Evolutionary conservation across 495 filamentous ascomycete species (phyloP).

Genomic region (Aspergillus saccharolyticus): DNA sequence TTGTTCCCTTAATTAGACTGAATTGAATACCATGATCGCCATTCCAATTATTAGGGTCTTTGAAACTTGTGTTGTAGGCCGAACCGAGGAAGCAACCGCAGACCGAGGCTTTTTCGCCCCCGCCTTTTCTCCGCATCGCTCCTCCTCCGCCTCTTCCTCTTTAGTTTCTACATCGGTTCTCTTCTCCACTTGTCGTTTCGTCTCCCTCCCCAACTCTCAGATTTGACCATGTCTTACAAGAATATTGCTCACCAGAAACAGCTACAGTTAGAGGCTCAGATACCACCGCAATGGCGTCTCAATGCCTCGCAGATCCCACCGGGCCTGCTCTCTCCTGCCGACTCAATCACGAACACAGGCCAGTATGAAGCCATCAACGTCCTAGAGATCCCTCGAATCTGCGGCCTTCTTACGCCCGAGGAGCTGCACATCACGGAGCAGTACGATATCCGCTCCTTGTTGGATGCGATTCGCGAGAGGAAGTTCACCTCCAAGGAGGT

Average conservation of each 20-base stretch:
- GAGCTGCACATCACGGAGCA: constrained; percentile 59
- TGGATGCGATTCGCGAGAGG: constrained; percentile 42
- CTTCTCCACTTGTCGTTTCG: neutral
- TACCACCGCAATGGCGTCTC: constrained; percentile 45
- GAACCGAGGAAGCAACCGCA: neutral
- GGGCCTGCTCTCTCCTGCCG: constrained; percentile 37
- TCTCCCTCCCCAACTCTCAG: neutral
- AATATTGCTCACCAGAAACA: constrained; percentile 42
- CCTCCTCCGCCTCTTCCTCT: neutral
- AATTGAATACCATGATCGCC: neutral
- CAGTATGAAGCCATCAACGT: constrained; percentile 34
- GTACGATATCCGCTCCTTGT: constrained; percentile 47
- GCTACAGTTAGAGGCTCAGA: constrained; percentile 37
- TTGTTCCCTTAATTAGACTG: neutral
- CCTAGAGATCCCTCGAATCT: constrained; percentile 42
- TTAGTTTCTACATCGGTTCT: neutral
- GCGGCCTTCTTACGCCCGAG: constrained; percentile 44
- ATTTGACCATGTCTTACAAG: constrained; percentile 3
- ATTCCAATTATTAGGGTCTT: no score
- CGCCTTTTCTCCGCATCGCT: neutral
- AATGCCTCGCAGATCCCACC: constrained; percentile 29
- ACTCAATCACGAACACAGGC: constrained; percentile 36
- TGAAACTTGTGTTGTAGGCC: no score
- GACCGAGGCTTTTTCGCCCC: no score
- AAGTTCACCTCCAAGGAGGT: constrained; percentile 36